These are phyloP conservation scores for Leccinum truebloodii DNA, from an alignment of 768 basidiomycete species.

Conservation along the genomic window DNA sequence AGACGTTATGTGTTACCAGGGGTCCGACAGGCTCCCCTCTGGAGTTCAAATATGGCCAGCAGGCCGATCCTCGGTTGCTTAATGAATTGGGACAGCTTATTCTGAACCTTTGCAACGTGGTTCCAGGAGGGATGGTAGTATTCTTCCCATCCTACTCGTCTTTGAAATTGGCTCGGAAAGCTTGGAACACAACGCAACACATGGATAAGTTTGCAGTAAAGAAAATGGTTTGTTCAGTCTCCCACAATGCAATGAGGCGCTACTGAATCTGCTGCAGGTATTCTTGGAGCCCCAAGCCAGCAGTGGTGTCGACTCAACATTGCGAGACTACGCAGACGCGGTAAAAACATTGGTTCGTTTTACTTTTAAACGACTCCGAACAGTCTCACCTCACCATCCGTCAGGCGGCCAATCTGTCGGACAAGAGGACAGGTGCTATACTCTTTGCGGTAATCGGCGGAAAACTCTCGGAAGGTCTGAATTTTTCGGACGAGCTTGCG, in stretches of 20 bases:
- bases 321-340: slow-evolving; percentile 71
- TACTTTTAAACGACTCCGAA: not conserved
- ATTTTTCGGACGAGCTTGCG: slow-evolving; percentile 78
- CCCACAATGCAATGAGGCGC: not conserved
- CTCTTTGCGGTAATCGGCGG: slow-evolving; percentile 95
- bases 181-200: slow-evolving; percentile 66
- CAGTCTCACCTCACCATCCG: slow-evolving; percentile 5
- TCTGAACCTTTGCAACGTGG: slow-evolving; percentile 72
- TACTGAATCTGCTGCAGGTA: slow-evolving; percentile 47
- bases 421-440: slow-evolving; percentile 62
- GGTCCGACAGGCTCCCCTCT: slow-evolving; percentile 75
- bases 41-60: slow-evolving; percentile 79
- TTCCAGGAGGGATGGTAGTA: slow-evolving; percentile 88
- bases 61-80: slow-evolving; percentile 63
- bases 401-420: slow-evolving; percentile 24
- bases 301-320: slow-evolving; percentile 67
- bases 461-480: slow-evolving; percentile 92
- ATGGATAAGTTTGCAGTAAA: slow-evolving; percentile 62
- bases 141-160: slow-evolving; percentile 94
- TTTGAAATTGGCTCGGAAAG: slow-evolving; percentile 60
- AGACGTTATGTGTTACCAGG: slow-evolving; percentile 68
- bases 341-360: slow-evolving; percentile 31
- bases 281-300: slow-evolving; percentile 85
- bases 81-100: slow-evolving; percentile 83
- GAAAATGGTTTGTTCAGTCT: slow-evolving; percentile 61